A percentile compares a stretch with the other conserved stretches of the same genome.
Conservation (phyloP, 1,284 basidiomycete genomes). For the Bjerkandera adusta region DNA sequence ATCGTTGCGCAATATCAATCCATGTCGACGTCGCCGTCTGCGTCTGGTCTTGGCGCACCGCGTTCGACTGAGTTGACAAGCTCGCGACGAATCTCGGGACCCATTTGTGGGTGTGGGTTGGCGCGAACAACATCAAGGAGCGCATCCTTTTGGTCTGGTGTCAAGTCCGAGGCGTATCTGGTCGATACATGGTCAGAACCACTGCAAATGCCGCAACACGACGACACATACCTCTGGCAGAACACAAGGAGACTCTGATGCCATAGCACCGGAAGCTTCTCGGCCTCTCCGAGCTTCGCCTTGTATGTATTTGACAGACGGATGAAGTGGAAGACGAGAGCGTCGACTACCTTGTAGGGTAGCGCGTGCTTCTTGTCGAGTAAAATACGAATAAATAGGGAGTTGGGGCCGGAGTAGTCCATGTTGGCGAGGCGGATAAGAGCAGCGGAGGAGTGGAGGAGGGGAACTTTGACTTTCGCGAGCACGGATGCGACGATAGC, state of each 20-base stretch:
- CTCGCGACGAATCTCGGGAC: constrained; percentile 89
- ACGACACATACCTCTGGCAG: constrained; percentile 77
- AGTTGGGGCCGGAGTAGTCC: constrained; percentile 96
- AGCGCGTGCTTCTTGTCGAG: constrained; percentile 98
- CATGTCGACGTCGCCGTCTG: constrained; percentile 39
- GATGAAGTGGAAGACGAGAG: constrained; percentile 97
- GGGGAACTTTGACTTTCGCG: constrained; percentile 89
- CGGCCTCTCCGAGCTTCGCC: constrained; percentile 60
- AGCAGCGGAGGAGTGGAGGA: constrained; percentile 95
- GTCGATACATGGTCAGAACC: not conserved
- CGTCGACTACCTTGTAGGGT: constrained; percentile 98
- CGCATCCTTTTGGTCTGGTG: constrained; percentile 97
- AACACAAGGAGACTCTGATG: constrained; percentile 97
- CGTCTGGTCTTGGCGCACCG: constrained; percentile 59
- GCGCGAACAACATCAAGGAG: constrained; percentile 91
- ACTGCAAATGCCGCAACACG: not conserved
- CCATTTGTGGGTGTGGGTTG: constrained; percentile 87
- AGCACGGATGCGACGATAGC: constrained; percentile 94
- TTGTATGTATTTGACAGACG: constrained; percentile 91
- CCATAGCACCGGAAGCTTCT: constrained; percentile 94
- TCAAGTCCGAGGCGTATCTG: constrained; percentile 95
- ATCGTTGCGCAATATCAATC: constrained; percentile 14
- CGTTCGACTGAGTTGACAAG: constrained; percentile 71
- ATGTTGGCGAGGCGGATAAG: constrained; percentile 92
- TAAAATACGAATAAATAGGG: constrained; percentile 95